Percentiles rank a stretch among this genome's conserved stretches.
phyloP scores from a whole-genome alignment of 2,329 filamentous ascomycete genomes.

The Achaetomium macrosporum region DNA sequence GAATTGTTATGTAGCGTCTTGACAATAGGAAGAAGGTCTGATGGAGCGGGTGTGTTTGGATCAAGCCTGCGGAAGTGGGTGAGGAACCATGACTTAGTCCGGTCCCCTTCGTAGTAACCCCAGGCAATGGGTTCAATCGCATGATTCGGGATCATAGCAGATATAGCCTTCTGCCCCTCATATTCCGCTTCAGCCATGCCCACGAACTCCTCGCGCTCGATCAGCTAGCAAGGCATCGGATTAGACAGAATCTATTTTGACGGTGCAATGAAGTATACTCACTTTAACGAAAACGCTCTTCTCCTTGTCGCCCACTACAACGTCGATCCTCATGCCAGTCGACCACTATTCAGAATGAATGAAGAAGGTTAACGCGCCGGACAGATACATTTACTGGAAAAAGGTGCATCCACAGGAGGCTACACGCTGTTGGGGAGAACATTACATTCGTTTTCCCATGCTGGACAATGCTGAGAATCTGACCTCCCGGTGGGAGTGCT shows the following conservation, averaged over 20 bases:
- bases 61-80: not conserved
- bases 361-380: too few species aligned
- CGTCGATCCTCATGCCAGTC: not conserved
- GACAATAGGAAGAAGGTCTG: not conserved
- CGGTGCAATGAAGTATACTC: too few species aligned
- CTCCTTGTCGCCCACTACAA: not conserved
- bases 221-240: not conserved
- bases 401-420: too few species aligned
- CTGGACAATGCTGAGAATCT: too few species aligned
- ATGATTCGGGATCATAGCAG: not conserved
- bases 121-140: not conserved
- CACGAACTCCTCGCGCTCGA: not conserved
- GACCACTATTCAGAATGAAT: not conserved
- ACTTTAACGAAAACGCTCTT: not conserved
- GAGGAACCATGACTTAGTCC: not conserved
- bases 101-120: not conserved
- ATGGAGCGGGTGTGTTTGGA: not conserved
- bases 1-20: conserved; percentile 1
- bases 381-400: too few species aligned
- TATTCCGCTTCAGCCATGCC: not conserved
- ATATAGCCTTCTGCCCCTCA: not conserved
- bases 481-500: too few species aligned
- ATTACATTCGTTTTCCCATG: too few species aligned
- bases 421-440: too few species aligned
- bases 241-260: too few species aligned